Base-by-base conservation (phyloP, 768 basidiomycete genomes). In the Lyophyllum decastes region DNA sequence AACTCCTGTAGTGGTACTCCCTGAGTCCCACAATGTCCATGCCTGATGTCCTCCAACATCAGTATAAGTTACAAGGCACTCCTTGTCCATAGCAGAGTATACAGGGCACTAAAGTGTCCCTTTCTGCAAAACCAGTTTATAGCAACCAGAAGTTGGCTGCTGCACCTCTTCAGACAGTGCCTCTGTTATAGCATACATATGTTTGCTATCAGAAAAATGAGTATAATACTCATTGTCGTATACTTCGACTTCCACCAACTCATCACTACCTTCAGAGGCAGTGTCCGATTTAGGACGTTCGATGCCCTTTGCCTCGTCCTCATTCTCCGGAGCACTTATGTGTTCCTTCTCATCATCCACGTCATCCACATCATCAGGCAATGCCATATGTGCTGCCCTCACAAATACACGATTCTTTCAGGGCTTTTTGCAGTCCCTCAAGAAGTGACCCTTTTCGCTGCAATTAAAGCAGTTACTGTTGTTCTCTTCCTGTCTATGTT, bases 1-100 rank as follows among this genome's bases (percentile, higher is more conserved):
- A 24, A 68, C 43, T 2, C 62, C 63, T 3, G 63, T 54, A 0
- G 58, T 66, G 0, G 59, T 71, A 21, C 66, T 69, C 4, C 65
- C 64, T 0, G 62, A 58, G 21, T 70, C 69, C 63, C 64, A 67
- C 2, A 70, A 52, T 0, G 67, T 45, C 44, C 44, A 45, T 2
- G 44, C 44, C 4, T 45, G 2, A 4, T 45, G 44, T 2, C 44
- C 44, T 2, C 44, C 44, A 2, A 41, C 40, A 41, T 19, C 4
- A 19, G 10, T 19, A 19, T 41, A 41, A 4, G 40, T 41, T 1
- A 19, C 40, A 5, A 41, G 40, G 40, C 40, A 41, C n/a, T 41
- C 40, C n/a, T 41, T 41, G n/a, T 41, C 40, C n/a, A 4, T 17
- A 5, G 40, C 40, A n/a, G n/a, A n/a, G n/a, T n/a, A n/a, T n/a